Evolutionary conservation across 805 yeast species (phyloP), one percentile per base, ranked within the genome.

Genomic region (Saccharomycopsis schoenii): DNA sequence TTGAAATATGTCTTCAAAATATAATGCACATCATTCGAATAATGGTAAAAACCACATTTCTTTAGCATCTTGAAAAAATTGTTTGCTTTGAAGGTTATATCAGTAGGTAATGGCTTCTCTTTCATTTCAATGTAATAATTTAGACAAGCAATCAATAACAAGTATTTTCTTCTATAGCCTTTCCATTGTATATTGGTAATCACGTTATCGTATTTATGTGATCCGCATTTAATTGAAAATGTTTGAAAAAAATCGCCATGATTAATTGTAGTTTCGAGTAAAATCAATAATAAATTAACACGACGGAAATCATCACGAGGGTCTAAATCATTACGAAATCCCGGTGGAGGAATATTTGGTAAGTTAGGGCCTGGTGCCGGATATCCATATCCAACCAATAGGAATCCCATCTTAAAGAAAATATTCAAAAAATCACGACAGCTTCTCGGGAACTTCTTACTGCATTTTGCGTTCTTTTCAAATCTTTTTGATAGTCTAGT

Each of bases 111-210:
- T 1, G 89, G 88, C 56, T 72, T 77, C 2, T 71, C 70, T 67
- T 90, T 90, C 39, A 85, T 79, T 69, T 77, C 80, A 4, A 81
- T 70, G 68, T 88, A 90, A 69, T 83, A 90, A 67, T 90, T 94
- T 63, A 89, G 84, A 65, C 52, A 21, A 24, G 52, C 34, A 4
- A 47, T 12, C n/a, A 83, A 85, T 34, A 77, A 76, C 61, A 85
- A 66, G 61, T 86, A 80, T 0, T 19, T n/a, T n/a, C 36, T 37
- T 8, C 56, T 56, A 12, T 54, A 24, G 11, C 29, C 21, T 17
- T 19, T n/a, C 29, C 56, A 59, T 8, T 36, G 15, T 21, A n/a
- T 10, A 19, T 55, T 36, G 21, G 5, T 11, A 36, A 24, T 57
- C 19, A 21, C 15, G 9, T 55, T 14, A 29, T 29, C 37, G 14